Percentiles rank a stretch among this genome's conserved stretches.
phyloP scores from a whole-genome alignment of 805 yeast genomes.

The Metschnikowia gruessii region DNA sequence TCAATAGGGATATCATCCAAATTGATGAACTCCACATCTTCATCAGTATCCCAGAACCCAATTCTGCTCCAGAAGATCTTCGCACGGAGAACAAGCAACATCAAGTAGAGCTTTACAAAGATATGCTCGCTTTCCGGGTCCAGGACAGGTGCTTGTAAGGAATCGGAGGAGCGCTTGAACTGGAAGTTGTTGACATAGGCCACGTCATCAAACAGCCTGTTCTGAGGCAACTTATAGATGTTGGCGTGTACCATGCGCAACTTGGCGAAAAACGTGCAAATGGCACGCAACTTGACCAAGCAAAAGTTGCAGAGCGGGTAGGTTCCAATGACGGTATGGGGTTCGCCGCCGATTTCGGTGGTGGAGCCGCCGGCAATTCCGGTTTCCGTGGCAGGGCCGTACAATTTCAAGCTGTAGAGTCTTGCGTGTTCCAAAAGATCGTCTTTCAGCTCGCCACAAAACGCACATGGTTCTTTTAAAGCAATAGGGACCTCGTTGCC shows the following conservation, averaged over 20 bases:
- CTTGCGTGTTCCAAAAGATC: constrained; percentile 76
- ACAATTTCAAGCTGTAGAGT: constrained; percentile 61
- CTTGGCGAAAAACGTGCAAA: constrained; percentile 80
- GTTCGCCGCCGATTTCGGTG: constrained; percentile 21
- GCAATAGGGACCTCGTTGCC: constrained; percentile 57
- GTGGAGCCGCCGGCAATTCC: constrained; percentile 7
- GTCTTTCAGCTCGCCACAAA: constrained; percentile 78
- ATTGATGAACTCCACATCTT: constrained; percentile 27
- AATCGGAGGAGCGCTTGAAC: constrained; percentile 26
- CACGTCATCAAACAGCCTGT: constrained; percentile 26
- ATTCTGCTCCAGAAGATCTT: constrained; percentile 80
- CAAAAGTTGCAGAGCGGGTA: constrained; percentile 84
- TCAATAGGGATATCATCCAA: constrained; percentile 17
- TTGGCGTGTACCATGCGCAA: constrained; percentile 56
- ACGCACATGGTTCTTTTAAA: constrained; percentile 66
- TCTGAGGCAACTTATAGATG: constrained; percentile 55
- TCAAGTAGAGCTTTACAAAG: constrained; percentile 50
- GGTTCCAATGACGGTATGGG: constrained; percentile 32
- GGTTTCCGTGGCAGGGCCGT: constrained; percentile 23
- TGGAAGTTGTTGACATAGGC: constrained; percentile 24
- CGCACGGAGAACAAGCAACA: constrained; percentile 52
- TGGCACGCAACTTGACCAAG: constrained; percentile 70
- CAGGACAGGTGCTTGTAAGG: constrained; percentile 4
- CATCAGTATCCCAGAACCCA: constrained; percentile 69
- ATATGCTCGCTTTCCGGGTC: constrained; percentile 31